Base-by-base conservation (phyloP, 345 rosid species). In the Turritis glabra region DNA sequence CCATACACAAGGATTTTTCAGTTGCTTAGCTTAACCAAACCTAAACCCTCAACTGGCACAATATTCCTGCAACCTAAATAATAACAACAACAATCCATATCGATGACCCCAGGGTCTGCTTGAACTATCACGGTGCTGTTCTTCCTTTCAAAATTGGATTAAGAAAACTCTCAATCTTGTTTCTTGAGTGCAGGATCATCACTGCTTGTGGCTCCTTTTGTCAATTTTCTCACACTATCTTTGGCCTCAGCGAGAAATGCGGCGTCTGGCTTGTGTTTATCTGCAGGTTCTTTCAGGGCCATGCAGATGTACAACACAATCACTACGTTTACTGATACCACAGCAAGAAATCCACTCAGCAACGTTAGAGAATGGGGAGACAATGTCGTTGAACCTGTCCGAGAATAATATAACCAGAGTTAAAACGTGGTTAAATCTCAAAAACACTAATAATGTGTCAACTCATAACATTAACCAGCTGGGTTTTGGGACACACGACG, bases 261-360 rank as follows among this genome's bases (percentile, higher is more conserved):
- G 1, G 90, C 78, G 80, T 89, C 91, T 5, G 96, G 96, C 73
- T 89, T 87, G 9, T 88, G 87, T 66, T 86, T 86, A 53, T 86
- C 85, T 3, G 82, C 71, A 64, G 95, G 96, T 78, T 89, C 91
- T 83, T 83, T 89, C 83, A 89, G 74, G 35, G 93, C 93, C 93
- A 87, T 51, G 46, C 72, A 89, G 26, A 91, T 91, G 77, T 89
- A 91, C 71, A 83, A 84, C 47, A 84, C 91, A 21, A 91, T 85
- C 23, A 87, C 88, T 40, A 85, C 51, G 72, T 91, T 87, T 57
- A 91, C 95, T 1, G 95, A 89, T 69, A 89, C 65, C 40, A 91
- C 92, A 35, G 92, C 97, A 41, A 85, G 77, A 37, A 89, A 84
- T 27, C 97, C 97, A 54, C 92, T 91, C 69, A 86, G 53, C 32